Evolutionary conservation across 306 rosid genomes (phyloP).

Genomic region (Comarum palustre): DNA sequence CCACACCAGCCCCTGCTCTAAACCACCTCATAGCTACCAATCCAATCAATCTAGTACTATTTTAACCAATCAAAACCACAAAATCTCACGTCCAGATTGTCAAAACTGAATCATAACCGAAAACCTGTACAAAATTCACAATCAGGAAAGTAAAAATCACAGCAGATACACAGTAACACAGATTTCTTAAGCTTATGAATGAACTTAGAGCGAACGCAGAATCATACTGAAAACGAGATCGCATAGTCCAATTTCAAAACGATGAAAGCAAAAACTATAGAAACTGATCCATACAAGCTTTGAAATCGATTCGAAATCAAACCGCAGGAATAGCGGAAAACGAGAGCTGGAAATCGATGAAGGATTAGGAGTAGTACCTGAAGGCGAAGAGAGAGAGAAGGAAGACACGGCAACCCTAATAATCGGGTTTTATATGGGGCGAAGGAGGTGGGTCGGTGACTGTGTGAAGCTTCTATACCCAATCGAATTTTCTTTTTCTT

Average conservation of each 20-base stretch:
- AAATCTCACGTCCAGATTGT: background rate
- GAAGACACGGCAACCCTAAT: conserved; percentile 8
- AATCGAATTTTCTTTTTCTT: too few species aligned
- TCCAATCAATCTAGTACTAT: conserved; percentile 17
- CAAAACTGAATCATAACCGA: conserved; percentile 15
- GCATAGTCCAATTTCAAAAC: background rate
- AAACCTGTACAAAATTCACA: background rate
- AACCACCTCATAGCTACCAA: conserved; percentile 71
- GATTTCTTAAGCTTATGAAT: too few species aligned
- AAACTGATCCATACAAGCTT: background rate
- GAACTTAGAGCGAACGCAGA: too few species aligned
- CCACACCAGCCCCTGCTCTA: conserved; percentile 71
- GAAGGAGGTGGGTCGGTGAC: conserved; percentile 3
- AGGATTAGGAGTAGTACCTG: background rate
- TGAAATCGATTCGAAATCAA: background rate
- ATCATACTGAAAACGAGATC: background rate
- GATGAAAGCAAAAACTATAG: background rate
- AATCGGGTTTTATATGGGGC: conserved; percentile 5
- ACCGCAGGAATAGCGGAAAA: background rate
- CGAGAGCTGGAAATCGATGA: background rate
- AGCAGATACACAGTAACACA: background rate
- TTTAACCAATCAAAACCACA: background rate
- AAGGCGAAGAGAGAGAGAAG: background rate
- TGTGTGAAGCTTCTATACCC: background rate
- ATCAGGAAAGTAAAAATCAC: background rate